Conservation (phyloP, 1,284 basidiomycete genomes). For the Puccinia triticina region DNA sequence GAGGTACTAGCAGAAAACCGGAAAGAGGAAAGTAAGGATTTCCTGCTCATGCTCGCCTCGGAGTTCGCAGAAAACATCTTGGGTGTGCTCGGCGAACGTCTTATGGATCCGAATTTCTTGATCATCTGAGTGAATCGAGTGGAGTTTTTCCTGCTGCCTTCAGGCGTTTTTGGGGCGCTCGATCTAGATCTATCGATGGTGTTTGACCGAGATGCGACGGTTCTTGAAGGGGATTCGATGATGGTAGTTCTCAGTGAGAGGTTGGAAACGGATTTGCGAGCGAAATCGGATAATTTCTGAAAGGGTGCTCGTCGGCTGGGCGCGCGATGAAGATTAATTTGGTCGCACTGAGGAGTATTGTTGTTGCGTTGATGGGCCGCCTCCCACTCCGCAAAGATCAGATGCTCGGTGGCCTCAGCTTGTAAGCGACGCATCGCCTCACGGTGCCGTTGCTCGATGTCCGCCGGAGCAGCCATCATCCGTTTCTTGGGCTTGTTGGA, state of each 20-base stretch:
- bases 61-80: constrained; percentile 8
- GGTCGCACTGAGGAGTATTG: not conserved
- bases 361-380: constrained; percentile 14
- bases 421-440: constrained; percentile 42
- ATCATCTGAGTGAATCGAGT: constrained; percentile 15
- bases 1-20: constrained; percentile 16
- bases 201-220: not conserved
- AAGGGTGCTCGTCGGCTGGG: not conserved
- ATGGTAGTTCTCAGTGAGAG: not conserved
- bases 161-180: not conserved
- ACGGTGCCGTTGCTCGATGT: constrained; percentile 42
- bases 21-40: constrained; percentile 8
- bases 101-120: not conserved
- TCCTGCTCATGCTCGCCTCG: constrained; percentile 9
- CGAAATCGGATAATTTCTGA: constrained; percentile 31
- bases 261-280: constrained; percentile 23
- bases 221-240: constrained; percentile 24
- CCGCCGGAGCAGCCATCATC: not conserved
- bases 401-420: constrained; percentile 42
- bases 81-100: not conserved
- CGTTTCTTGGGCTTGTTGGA: constrained; percentile 16
- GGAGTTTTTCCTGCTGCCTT: not conserved
- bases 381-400: constrained; percentile 31
- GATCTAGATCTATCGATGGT: not conserved
- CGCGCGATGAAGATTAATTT: not conserved